These are phyloP conservation scores for Galerina marginata DNA, from an alignment of 768 basidiomycete genomes.

Conservation along the genomic window DNA sequence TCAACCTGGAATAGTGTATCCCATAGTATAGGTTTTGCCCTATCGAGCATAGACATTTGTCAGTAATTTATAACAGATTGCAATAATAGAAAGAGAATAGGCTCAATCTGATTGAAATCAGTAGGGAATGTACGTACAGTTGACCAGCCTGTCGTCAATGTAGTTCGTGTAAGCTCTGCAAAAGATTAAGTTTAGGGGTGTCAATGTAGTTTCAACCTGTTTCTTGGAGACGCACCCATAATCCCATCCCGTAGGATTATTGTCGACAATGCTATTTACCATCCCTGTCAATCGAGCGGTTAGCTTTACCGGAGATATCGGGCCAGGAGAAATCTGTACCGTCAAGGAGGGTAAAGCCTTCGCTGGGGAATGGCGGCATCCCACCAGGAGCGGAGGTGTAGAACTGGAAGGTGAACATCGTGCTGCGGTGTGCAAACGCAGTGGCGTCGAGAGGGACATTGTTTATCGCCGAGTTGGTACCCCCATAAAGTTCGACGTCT, in stretches of 20 bases:
- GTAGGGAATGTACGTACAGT: constrained; percentile 33
- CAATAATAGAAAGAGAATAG: too few relatives aligned
- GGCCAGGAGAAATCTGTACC: constrained; percentile 25
- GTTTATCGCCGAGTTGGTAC: constrained; percentile 51
- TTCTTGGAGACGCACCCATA: constrained; percentile 31
- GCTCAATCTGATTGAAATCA: too few relatives aligned
- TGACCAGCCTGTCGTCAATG: constrained; percentile 41
- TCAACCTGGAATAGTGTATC: constrained; percentile 30
- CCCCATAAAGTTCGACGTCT: constrained; percentile 49
- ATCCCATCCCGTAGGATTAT: constrained; percentile 39
- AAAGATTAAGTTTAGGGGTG: not conserved
- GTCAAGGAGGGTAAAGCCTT: constrained; percentile 51
- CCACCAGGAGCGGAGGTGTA: constrained; percentile 47
- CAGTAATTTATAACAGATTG: not conserved
- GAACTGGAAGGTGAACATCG: constrained; percentile 53
- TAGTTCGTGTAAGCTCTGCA: constrained; percentile 49
- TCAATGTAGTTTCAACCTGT: not conserved
- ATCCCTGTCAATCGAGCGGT: constrained; percentile 28
- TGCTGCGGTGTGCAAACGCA: constrained; percentile 50
- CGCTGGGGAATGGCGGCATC: constrained; percentile 46
- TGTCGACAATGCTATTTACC: constrained; percentile 36
- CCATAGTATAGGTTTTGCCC: constrained; percentile 45
- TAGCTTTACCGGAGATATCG: not conserved
- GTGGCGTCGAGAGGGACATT: constrained; percentile 43
- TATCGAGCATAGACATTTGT: constrained; percentile 4